phyloP scores from a whole-genome alignment of 768 basidiomycete species.

The Mycena vulgaris region DNA sequence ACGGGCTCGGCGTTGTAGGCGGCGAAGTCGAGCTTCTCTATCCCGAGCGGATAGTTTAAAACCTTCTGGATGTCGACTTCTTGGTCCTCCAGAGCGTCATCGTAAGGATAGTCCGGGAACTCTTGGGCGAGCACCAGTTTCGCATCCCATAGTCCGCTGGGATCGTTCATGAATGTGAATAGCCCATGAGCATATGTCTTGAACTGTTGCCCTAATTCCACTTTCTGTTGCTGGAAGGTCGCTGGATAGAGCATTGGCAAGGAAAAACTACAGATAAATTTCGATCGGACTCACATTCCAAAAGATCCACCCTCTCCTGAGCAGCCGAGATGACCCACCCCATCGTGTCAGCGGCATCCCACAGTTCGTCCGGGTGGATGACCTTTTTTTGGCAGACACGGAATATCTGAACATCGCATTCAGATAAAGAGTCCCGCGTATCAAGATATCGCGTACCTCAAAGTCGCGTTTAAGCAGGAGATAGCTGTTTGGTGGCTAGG shows the following conservation, averaged over 20 bases:
- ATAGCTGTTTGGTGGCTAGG: slow-evolving; percentile 29
- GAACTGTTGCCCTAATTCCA: slow-evolving; percentile 44
- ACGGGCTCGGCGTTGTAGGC: slow-evolving; percentile 35
- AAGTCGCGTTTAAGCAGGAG: slow-evolving; percentile 53
- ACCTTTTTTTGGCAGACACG: slow-evolving; percentile 44
- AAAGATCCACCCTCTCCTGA: slow-evolving; percentile 40
- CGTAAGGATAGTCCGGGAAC: slow-evolving; percentile 40
- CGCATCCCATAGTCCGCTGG: slow-evolving; percentile 35
- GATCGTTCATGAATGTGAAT: slow-evolving; percentile 35
- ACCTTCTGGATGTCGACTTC: slow-evolving; percentile 34
- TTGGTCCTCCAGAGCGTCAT: slow-evolving; percentile 39
- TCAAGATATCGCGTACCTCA: slow-evolving; percentile 14
- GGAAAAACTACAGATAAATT: background rate
- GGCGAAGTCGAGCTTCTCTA: slow-evolving; percentile 37
- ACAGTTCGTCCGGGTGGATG: slow-evolving; percentile 46
- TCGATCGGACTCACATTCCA: slow-evolving; percentile 42
- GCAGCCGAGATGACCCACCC: slow-evolving; percentile 42
- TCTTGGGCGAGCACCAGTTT: slow-evolving; percentile 32
- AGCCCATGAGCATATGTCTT: slow-evolving; percentile 46
- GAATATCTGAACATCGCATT: slow-evolving; percentile 40
- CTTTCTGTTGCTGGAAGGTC: slow-evolving; percentile 45
- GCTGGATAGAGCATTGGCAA: slow-evolving; percentile 30
- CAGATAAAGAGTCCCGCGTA: background rate
- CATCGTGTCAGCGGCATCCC: slow-evolving; percentile 43
- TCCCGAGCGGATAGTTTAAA: slow-evolving; percentile 42